These are phyloP conservation scores for Thelephora ganbajun DNA, from an alignment of 768 basidiomycete genomes.

Conservation along the genomic window DNA sequence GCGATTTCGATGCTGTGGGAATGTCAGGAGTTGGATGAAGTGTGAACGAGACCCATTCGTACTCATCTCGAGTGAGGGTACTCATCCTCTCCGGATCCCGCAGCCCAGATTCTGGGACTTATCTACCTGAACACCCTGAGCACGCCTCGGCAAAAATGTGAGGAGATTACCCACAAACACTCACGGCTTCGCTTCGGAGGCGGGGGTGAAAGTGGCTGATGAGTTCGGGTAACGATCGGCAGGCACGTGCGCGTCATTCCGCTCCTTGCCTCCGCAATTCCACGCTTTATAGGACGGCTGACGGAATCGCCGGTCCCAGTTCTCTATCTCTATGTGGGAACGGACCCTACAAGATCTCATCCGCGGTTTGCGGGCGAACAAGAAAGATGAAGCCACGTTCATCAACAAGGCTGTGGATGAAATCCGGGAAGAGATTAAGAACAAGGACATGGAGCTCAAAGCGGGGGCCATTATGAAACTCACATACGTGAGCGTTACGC, in stretches of 20 bases:
- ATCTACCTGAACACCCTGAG: too few relatives aligned
- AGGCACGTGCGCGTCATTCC: too few relatives aligned
- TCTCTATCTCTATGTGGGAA: conserved; percentile 65
- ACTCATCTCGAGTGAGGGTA: conserved; percentile 23
- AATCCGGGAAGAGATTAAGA: conserved; percentile 81
- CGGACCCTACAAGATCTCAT: conserved; percentile 91
- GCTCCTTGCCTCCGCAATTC: too few relatives aligned
- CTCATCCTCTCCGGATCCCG: conserved; percentile 9
- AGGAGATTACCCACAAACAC: conserved; percentile 4
- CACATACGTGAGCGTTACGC: conserved; percentile 66
- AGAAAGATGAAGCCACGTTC: conserved; percentile 85
- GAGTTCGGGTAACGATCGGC: conserved; percentile 10
- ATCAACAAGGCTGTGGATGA: conserved; percentile 90
- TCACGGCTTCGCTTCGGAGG: conserved; percentile 35
- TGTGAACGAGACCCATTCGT: conserved; percentile 2
- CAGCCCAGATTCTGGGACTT: too few relatives aligned
- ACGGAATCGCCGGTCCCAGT: background rate
- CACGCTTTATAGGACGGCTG: too few relatives aligned
- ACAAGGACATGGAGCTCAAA: conserved; percentile 94
- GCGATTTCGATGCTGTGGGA: conserved; percentile 67
- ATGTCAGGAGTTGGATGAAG: background rate
- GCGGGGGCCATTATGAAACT: conserved; percentile 91
- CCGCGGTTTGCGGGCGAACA: conserved; percentile 89
- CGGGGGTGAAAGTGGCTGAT: too few relatives aligned
- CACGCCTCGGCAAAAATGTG: too few relatives aligned